Percentiles rank a stretch among this genome's conserved stretches.
phyloP scores from a whole-genome alignment of 2,329 filamentous ascomycete genomes.

The Colletotrichum magnum region DNA sequence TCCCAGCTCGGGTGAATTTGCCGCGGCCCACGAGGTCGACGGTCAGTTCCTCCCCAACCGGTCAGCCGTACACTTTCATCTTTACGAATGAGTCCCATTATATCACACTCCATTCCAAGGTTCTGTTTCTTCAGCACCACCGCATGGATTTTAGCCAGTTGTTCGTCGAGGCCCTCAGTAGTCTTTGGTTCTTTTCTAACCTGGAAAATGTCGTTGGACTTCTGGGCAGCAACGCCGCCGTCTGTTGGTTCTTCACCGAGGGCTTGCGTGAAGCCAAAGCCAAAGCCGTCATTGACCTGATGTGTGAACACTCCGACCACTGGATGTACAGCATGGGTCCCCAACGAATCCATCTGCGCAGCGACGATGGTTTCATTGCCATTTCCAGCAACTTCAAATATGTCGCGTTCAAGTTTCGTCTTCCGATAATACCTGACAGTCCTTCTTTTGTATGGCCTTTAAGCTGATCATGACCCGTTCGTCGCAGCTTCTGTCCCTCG shows the following conservation, averaged over 20 bases:
- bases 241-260: background rate
- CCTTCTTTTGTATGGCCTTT: background rate
- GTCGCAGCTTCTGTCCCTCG: slow-evolving; percentile 3
- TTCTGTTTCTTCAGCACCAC: background rate
- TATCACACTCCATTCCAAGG: background rate
- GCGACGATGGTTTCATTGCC: background rate
- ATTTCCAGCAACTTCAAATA: background rate
- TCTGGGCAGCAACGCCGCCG: background rate
- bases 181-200: background rate
- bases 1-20: background rate
- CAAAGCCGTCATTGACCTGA: background rate
- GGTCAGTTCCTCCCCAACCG: background rate
- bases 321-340: background rate
- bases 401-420: background rate
- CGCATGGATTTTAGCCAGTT: background rate
- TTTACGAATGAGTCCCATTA: background rate
- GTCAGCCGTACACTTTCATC: background rate
- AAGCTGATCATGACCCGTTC: background rate
- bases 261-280: background rate
- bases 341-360: background rate
- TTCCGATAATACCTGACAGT: accelerated
- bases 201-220: background rate
- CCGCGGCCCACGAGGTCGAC: background rate
- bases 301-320: background rate
- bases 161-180: background rate